Conservation (phyloP, 768 basidiomycete genomes). For the Mycena metata region DNA sequence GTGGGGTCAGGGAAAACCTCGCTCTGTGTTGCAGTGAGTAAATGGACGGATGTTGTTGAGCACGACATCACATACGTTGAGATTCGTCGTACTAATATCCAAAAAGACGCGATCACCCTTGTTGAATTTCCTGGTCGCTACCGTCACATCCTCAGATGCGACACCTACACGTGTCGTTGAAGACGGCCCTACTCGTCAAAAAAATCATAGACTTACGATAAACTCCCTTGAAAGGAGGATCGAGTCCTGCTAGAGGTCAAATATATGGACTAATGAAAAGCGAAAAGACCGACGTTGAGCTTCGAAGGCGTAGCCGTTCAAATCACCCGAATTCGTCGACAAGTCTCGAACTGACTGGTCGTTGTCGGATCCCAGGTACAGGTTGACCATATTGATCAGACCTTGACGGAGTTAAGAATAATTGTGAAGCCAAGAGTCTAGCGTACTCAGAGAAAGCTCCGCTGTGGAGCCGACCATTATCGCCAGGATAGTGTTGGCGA, state of each 20-base stretch:
- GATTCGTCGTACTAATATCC: constrained; percentile 68
- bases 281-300: constrained; percentile 61
- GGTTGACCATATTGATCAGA: constrained; percentile 74
- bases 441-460: constrained; percentile 77
- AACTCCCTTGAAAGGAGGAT: constrained; percentile 79
- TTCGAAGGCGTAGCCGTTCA: constrained; percentile 75
- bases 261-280: background rate
- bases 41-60: background rate
- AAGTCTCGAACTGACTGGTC: constrained; percentile 53
- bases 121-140: constrained; percentile 58
- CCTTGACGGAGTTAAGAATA: constrained; percentile 52
- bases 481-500: constrained; percentile 79
- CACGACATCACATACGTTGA: constrained; percentile 61
- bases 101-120: constrained; percentile 72
- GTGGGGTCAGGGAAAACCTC: constrained; percentile 65
- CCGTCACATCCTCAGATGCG: constrained; percentile 58
- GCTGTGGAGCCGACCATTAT: constrained; percentile 76
- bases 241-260: constrained; percentile 64
- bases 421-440: background rate
- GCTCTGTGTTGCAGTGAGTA: constrained; percentile 50
- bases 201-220: constrained; percentile 60
- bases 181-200: constrained; percentile 6
- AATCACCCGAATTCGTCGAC: constrained; percentile 50
- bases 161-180: constrained; percentile 51
- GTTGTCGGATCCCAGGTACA: constrained; percentile 69